Base-by-base conservation (phyloP, 108 stramenopile species). In the Nitzschia sp. region DNA sequence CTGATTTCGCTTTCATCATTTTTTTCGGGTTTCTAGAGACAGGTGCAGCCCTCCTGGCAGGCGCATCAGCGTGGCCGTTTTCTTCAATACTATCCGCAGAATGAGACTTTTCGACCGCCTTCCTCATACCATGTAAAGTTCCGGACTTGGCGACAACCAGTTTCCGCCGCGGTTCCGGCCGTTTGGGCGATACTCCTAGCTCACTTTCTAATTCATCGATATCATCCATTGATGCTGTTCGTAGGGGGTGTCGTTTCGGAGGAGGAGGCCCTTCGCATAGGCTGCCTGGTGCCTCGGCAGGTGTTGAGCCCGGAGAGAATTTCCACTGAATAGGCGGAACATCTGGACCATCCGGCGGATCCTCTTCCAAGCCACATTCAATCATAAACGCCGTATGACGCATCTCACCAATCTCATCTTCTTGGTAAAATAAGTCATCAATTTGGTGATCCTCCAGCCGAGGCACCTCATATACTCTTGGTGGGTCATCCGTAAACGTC, bases 391-490 rank as follows among this genome's bases (percentile, higher is more conserved):
- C 75, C 33, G 75, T 69, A 34, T 76, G 75, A 22, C 75, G 61
- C 68, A 76, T 69, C 44, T 76, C 75, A 29, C 75, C 75, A 56
- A 76, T 76, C 45, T 76, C 75, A 68, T 76, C 75, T 65, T 76
- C 75, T 48, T 76, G 75, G 36, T 76, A 76, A 38, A 76, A 76
- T 17, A 69, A 38, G 4, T 69, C 68, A 55, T 76, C 75, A 45
- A 76, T 76, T 33, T 36, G 32, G n/a, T 76, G 45, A 57, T 76
- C 75, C n/a, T 76, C 75, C 19, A 69, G 11, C 3, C 75, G 60
- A 2, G 68, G 68, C 41, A 69, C 46, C 6, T 53, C 68, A 25
- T 34, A 71, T 11, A 62, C 60, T 46, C 45, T 21, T 6, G 66
- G 66, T 54, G 66, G 47, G 50, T 66, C 66, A 50, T 66, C 36